Percentiles rank a stretch among this genome's conserved stretches.
These are phyloP conservation scores for Fraxinus excelsior DNA, from an alignment of 257 asterid species.

Conservation along the genomic window DNA sequence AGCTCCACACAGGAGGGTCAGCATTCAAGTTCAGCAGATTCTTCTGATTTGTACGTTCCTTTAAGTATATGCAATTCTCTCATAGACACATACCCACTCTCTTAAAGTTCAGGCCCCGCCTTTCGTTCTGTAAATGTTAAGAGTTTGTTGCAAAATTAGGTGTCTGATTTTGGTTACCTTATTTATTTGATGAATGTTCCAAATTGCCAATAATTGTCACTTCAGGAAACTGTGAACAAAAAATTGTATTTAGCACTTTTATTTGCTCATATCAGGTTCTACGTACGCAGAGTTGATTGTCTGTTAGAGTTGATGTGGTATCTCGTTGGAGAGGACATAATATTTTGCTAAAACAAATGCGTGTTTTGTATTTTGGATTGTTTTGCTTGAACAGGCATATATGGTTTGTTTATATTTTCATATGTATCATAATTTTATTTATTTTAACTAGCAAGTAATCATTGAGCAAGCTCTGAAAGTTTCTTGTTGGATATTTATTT, in stretches of 20 bases:
- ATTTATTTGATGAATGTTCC: background rate
- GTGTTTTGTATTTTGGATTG: background rate
- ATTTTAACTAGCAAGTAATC: background rate
- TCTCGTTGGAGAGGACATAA: background rate
- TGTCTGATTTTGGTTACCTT: background rate
- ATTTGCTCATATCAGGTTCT: background rate
- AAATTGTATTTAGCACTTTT: background rate
- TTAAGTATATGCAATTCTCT: conserved; percentile 18
- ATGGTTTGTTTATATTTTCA: background rate
- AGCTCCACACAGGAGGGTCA: conserved; percentile 52
- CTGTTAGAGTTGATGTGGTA: background rate
- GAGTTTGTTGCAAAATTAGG: background rate
- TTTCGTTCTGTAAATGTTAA: background rate
- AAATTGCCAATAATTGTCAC: background rate
- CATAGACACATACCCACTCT: background rate
- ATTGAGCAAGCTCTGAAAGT: background rate
- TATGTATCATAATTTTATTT: background rate
- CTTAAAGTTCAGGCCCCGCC: background rate
- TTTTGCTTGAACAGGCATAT: background rate
- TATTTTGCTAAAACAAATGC: background rate
- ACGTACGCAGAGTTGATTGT: background rate
- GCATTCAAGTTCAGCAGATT: conserved; percentile 47
- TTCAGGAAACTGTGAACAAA: background rate
- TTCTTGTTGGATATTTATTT: background rate
- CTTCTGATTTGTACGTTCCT: conserved; percentile 63